Conservation (phyloP, 768 basidiomycete genomes). For the Lentinula guzmanii region DNA sequence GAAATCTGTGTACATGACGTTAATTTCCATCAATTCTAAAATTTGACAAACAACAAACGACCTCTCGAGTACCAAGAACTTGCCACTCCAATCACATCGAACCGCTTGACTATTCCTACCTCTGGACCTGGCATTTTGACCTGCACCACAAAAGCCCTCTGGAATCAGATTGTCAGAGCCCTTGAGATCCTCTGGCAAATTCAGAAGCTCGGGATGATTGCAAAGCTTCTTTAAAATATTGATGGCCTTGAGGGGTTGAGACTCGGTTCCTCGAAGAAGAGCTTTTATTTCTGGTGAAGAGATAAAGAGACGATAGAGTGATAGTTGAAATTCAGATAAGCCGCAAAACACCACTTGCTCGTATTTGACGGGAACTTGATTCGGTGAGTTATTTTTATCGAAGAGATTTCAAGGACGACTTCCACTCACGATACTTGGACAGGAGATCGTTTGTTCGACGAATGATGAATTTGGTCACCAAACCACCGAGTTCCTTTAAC, state of each 20-base stretch:
- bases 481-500: constrained; percentile 81
- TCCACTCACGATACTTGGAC: constrained; percentile 82
- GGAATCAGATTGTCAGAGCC: constrained; percentile 82
- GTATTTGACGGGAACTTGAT: constrained; percentile 93
- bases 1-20: constrained; percentile 46
- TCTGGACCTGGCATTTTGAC: constrained; percentile 24
- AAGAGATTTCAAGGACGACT: background rate
- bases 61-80: constrained; percentile 92
- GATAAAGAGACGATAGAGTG: constrained; percentile 86
- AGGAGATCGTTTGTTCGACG: constrained; percentile 89
- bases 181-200: constrained; percentile 76
- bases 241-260: constrained; percentile 95
- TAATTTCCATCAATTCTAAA: background rate
- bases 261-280: constrained; percentile 77
- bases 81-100: constrained; percentile 82
- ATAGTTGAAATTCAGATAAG: constrained; percentile 75
- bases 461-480: constrained; percentile 93
- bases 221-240: constrained; percentile 93
- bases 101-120: constrained; percentile 46
- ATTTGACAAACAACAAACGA: constrained; percentile 20
- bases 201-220: constrained; percentile 89
- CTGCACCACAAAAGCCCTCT: constrained; percentile 67
- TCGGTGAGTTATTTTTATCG: constrained; percentile 5
- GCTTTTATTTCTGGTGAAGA: constrained; percentile 90
- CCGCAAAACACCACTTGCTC: constrained; percentile 96